Percentiles rank a stretch among this genome's conserved stretches.
These are phyloP conservation scores for Onygenales sp. DNA, from an alignment of 2,329 filamentous ascomycete species.

Conservation along the genomic window DNA sequence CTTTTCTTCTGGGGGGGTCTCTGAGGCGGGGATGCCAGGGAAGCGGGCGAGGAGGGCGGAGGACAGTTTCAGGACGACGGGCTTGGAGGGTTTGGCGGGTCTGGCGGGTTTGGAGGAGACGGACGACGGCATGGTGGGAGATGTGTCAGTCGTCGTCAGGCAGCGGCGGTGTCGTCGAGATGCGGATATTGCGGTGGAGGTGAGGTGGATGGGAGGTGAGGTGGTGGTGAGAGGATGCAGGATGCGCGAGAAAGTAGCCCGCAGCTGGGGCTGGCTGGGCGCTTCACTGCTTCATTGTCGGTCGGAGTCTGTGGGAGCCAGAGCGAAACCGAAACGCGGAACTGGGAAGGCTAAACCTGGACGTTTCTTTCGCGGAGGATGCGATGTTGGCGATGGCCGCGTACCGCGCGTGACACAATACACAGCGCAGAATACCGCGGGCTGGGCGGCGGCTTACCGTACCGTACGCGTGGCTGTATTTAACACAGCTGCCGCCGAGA, in stretches of 20 bases:
- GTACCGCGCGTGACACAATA: too few relatives aligned
- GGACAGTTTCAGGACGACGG: conserved; percentile 31
- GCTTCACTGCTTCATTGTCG: too few relatives aligned
- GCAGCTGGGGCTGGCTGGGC: too few relatives aligned
- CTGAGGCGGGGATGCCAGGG: conserved; percentile 11
- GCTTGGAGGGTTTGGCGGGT: conserved; percentile 12
- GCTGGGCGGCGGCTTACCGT: too few relatives aligned
- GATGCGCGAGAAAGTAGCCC: background rate
- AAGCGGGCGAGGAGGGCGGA: conserved; percentile 28
- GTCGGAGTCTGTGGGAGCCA: too few relatives aligned
- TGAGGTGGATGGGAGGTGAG: background rate
- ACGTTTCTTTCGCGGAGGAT: too few relatives aligned
- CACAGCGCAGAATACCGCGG: too few relatives aligned
- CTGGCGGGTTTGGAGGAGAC: background rate
- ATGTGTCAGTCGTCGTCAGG: background rate
- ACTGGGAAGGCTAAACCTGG: too few relatives aligned
- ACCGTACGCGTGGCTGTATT: too few relatives aligned
- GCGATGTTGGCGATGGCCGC: too few relatives aligned
- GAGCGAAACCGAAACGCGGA: too few relatives aligned
- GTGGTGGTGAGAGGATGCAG: background rate
- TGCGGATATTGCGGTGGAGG: conserved; percentile 6
- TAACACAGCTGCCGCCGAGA: too few relatives aligned
- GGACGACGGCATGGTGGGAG: background rate
- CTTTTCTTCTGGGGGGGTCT: conserved; percentile 13
- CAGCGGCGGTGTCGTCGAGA: conserved; percentile 9